These are phyloP conservation scores for Acmispon strigosus DNA, from an alignment of 306 rosid genomes.

Conservation along the genomic window DNA sequence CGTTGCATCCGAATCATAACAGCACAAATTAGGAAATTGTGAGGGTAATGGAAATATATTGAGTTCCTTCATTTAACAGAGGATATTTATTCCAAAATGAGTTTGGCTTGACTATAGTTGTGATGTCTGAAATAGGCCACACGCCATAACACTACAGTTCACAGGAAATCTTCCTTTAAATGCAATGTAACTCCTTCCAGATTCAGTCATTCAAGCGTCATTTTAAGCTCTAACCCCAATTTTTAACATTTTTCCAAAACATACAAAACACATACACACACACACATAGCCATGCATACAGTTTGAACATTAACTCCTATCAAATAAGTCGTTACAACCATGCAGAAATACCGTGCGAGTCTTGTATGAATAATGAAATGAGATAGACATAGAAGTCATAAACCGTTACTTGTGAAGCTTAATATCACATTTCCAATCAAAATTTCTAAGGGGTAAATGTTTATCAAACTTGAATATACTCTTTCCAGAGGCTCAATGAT, in stretches of 20 bases:
- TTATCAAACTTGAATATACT: neutral
- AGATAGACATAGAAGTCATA: constrained; percentile 21
- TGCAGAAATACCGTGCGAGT: neutral
- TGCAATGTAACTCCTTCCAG: too few species aligned
- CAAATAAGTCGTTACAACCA: constrained; percentile 28
- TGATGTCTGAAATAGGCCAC: too few species aligned
- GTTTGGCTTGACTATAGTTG: too few species aligned
- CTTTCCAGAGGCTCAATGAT: constrained; percentile 38
- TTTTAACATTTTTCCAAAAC: constrained; percentile 12
- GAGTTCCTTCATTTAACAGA: too few species aligned
- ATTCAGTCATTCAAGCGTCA: too few species aligned
- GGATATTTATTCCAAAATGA: too few species aligned
- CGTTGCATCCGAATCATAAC: too few species aligned
- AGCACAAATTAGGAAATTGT: too few species aligned
- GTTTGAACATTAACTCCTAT: constrained; percentile 14
- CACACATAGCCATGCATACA: neutral
- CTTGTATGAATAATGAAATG: constrained; percentile 14
- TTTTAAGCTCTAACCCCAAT: neutral
- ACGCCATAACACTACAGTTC: too few species aligned
- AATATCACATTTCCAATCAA: constrained; percentile 26
- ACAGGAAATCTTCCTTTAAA: too few species aligned
- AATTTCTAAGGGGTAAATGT: constrained; percentile 13
- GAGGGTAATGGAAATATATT: too few species aligned
- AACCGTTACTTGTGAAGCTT: constrained; percentile 23
- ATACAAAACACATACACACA: neutral